phyloP scores from a whole-genome alignment of 2,329 filamentous ascomycete genomes.

The Alternaria hordeiaustralica region DNA sequence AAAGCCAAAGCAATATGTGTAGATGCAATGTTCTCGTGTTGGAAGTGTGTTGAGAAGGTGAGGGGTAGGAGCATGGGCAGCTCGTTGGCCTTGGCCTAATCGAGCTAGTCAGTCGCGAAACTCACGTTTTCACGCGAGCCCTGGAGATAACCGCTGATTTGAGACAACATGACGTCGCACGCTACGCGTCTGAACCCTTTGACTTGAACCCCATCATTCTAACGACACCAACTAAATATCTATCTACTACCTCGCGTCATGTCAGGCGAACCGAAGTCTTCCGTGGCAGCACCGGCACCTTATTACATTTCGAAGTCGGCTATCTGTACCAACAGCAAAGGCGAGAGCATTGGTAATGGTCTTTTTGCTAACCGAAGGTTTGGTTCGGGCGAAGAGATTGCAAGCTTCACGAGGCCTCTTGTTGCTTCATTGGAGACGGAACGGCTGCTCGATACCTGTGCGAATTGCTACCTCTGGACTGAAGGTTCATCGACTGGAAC shows the following conservation, averaged over 20 bases:
- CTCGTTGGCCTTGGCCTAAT: not conserved
- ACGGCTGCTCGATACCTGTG: conserved; percentile 62
- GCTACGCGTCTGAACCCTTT: not conserved
- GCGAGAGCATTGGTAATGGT: conserved; percentile 55
- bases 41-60: not conserved
- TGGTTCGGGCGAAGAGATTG: conserved; percentile 56
- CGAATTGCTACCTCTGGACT: conserved; percentile 61
- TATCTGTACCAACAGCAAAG: conserved; percentile 27
- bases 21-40: not conserved
- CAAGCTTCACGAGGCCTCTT: conserved; percentile 59
- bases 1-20: not conserved
- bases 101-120: not conserved
- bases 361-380: conserved; percentile 62
- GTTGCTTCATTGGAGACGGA: conserved; percentile 61
- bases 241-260: not conserved
- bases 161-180: conserved; percentile 4
- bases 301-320: conserved; percentile 32
- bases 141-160: not conserved
- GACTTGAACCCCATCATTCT: not conserved
- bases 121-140: conserved; percentile 5
- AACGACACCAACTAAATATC: not conserved
- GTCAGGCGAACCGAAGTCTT: not conserved
- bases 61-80: not conserved
- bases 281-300: conserved; percentile 6
- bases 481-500: conserved; percentile 40